Base-by-base conservation (phyloP, 1,139 yeast species). In the Suhomyces panamericanus region DNA sequence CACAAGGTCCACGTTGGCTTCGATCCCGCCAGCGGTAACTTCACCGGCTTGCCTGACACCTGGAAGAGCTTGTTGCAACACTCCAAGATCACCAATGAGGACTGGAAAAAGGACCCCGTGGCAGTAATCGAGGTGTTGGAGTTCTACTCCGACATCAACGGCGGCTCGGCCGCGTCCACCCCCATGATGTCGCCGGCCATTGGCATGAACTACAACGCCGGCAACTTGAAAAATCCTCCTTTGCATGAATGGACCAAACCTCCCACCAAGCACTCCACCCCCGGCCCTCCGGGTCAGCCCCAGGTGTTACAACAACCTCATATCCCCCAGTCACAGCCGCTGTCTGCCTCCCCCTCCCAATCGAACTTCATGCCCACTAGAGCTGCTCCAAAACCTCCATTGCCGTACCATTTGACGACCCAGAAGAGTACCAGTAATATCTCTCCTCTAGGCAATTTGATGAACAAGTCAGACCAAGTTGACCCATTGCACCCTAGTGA, bases 61-160 rank as follows among this genome's bases (percentile, higher is more conserved):
- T 86, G 93, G 95, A 83, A 84, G 56, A 81, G 76, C 49, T 66
- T 86, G 52, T 73, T 86, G 42, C 85, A 85, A 56, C 89, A 85
- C 58, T 85, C 91, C 10, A 81, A 86, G 58, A 85, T 86, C 54
- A 85, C 93, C 4, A 85, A 84, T 53, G 93, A 85, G 56, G 95
- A 86, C 65, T 83, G 89, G 85, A 83, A 85, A 47, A 85, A 83
- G 56, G 89, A 86, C 57, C 91, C 95, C 1, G 87, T 83, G 26
- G 95, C 95, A 0, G 93, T 79, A 34, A 90, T 93, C 53, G 97
- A 93, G 60, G 99, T 91, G 1, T 79, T 95, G 60, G 96, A 89
- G 56, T 93, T 95, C 62, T 89, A 88, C 62, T 75, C 75, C 12
- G 78, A 75, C 48, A 73, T 73, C 49, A 70, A 69, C 52, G 70